A percentile compares a stretch with the other conserved stretches of the same genome.
These are phyloP conservation scores for Botryotinia convoluta DNA, from an alignment of 2,329 filamentous ascomycete genomes.

Conservation along the genomic window DNA sequence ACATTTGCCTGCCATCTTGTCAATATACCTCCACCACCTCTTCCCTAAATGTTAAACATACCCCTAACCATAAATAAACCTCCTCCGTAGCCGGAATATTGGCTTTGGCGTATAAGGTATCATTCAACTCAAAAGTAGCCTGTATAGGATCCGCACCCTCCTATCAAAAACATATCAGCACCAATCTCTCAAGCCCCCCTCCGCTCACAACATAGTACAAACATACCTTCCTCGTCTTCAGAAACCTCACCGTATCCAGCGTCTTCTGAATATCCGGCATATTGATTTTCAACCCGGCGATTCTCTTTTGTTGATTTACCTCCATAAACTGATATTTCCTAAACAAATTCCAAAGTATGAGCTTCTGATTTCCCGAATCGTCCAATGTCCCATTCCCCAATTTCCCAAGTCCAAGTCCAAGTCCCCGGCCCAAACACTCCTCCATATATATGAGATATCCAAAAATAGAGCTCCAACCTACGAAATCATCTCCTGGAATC, in stretches of 20 bases:
- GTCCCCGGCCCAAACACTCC: background rate
- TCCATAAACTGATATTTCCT: slow-evolving; percentile 99
- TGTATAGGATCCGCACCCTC: slow-evolving; percentile 66
- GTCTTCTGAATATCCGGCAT: slow-evolving; percentile 98
- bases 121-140: slow-evolving; percentile 94
- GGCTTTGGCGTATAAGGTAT: slow-evolving; percentile 90
- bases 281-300: slow-evolving; percentile 82
- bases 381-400: background rate
- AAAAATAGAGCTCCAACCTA: slow-evolving; percentile 43
- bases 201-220: background rate
- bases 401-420: background rate
- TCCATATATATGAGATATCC: background rate
- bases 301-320: slow-evolving; percentile 81
- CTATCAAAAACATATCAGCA: slow-evolving; percentile 28
- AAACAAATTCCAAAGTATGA: slow-evolving; percentile 36
- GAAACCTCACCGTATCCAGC: slow-evolving; percentile 82
- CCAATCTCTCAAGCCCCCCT: background rate
- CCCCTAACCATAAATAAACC: slow-evolving; percentile 95
- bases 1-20: slow-evolving; percentile 71
- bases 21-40: slow-evolving; percentile 16
- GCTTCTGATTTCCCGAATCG: background rate
- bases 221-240: slow-evolving; percentile 70
- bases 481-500: slow-evolving; percentile 93
- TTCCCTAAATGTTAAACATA: slow-evolving; percentile 43
- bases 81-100: slow-evolving; percentile 79